Evolutionary conservation across 1,284 basidiomycete genomes (phyloP).

Genomic region (Apiotrichum porosum): DNA sequence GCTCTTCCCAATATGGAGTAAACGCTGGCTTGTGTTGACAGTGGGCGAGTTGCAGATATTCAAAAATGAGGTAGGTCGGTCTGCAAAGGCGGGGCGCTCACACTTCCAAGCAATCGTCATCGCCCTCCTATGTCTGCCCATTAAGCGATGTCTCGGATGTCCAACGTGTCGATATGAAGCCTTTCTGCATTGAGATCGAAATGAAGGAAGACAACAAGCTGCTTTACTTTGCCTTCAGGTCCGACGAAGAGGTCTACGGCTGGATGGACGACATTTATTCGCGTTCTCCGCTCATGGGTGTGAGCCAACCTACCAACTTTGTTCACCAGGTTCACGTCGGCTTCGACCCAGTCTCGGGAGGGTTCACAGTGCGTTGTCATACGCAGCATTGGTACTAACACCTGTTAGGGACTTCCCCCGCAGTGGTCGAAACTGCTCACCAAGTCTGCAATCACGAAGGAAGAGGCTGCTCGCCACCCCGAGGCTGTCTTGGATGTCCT

Average conservation of each 20-base stretch:
- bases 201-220: slow-evolving; percentile 67
- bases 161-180: slow-evolving; percentile 86
- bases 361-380: slow-evolving; percentile 67
- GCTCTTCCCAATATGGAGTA: slow-evolving; percentile 72
- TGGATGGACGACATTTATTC: slow-evolving; percentile 97
- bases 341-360: slow-evolving; percentile 88
- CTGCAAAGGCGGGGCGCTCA: no score
- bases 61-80: slow-evolving; percentile 75
- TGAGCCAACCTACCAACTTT: slow-evolving; percentile 92
- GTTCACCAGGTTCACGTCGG: slow-evolving; percentile 98
- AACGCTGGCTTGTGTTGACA: slow-evolving; percentile 82
- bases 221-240: slow-evolving; percentile 61
- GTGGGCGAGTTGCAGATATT: slow-evolving; percentile 77
- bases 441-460: slow-evolving; percentile 92
- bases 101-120: slow-evolving; percentile 29
- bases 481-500: slow-evolving; percentile 96
- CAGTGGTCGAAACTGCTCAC: slow-evolving; percentile 95
- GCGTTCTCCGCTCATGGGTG: slow-evolving; percentile 85
- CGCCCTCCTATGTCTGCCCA: slow-evolving; percentile 25
- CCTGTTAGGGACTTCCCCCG: slow-evolving; percentile 77
- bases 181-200: slow-evolving; percentile 82
- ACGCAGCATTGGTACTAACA: not conserved
- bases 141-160: slow-evolving; percentile 79
- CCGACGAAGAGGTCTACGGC: slow-evolving; percentile 89
- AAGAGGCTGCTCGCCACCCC: slow-evolving; percentile 94